A percentile compares a stretch with the other conserved stretches of the same genome.
These are phyloP conservation scores for Silene uniflora DNA, from an alignment of 148 eudicot species.

Conservation along the genomic window DNA sequence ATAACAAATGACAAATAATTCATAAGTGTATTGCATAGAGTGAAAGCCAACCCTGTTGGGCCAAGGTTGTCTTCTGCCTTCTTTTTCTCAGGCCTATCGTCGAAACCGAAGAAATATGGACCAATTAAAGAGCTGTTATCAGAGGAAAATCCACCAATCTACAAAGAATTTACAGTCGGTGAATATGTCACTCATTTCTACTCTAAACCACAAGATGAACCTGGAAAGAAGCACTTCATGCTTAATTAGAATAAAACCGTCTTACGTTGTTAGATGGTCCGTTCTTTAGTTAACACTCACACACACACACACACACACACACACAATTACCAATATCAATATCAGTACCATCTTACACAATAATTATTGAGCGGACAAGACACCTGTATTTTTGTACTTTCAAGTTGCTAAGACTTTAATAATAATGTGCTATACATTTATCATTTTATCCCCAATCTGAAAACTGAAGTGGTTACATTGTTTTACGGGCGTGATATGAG, in stretches of 20 bases:
- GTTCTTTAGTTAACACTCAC: no score
- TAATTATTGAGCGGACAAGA: no score
- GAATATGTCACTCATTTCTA: slow-evolving; percentile 23
- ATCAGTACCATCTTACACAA: no score
- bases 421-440: no score
- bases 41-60: slow-evolving; percentile 25
- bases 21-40: slow-evolving; percentile 39
- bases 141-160: slow-evolving; percentile 31
- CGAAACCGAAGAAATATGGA: slow-evolving; percentile 25
- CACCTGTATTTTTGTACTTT: no score
- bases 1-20: slow-evolving; percentile 32
- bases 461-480: no score
- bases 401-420: no score
- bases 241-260: background rate
- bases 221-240: slow-evolving; percentile 19
- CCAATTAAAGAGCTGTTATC: slow-evolving; percentile 42
- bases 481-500: no score
- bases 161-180: slow-evolving; percentile 19
- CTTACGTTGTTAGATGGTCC: no score
- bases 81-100: slow-evolving; percentile 20
- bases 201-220: slow-evolving; percentile 17
- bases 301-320: no score
- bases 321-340: no score
- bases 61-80: slow-evolving; percentile 45
- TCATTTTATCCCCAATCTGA: no score